phyloP scores from a whole-genome alignment of 106 monocot genomes.

The Iris macrosiphon region DNA sequence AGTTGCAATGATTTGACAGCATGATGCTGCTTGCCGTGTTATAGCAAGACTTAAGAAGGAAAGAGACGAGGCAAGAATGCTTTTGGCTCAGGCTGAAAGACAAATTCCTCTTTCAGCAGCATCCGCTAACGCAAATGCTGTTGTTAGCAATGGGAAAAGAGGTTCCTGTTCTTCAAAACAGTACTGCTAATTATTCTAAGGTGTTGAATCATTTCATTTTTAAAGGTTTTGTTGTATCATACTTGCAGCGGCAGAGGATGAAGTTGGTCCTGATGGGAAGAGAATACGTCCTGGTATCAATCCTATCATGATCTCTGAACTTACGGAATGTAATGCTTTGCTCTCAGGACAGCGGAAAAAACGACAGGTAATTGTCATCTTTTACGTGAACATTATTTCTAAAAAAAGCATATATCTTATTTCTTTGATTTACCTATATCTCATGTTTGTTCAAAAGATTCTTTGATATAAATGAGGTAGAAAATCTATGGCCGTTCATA shows the following conservation, averaged over 20 bases:
- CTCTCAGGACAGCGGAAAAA: constrained; percentile 91
- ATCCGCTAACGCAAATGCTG: constrained; percentile 18
- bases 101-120: no score
- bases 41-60: no score
- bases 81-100: no score
- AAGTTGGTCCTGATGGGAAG: constrained; percentile 91
- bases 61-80: no score
- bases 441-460: neutral
- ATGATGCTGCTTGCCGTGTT: no score
- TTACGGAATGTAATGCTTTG: constrained; percentile 72
- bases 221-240: constrained; percentile 3
- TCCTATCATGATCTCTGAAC: constrained; percentile 61
- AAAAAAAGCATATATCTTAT: neutral
- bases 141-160: constrained; percentile 14
- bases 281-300: constrained; percentile 87
- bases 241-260: constrained; percentile 57
- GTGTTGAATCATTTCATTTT: neutral
- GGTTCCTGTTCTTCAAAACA: neutral
- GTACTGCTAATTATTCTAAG: neutral
- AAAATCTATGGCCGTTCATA: neutral
- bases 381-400: neutral
- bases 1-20: no score
- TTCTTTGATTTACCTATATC: neutral
- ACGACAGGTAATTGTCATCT: constrained; percentile 52
- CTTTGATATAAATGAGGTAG: neutral